Conservation (phyloP, 139 green algal species). For the Chlorella vulgaris region DNA sequence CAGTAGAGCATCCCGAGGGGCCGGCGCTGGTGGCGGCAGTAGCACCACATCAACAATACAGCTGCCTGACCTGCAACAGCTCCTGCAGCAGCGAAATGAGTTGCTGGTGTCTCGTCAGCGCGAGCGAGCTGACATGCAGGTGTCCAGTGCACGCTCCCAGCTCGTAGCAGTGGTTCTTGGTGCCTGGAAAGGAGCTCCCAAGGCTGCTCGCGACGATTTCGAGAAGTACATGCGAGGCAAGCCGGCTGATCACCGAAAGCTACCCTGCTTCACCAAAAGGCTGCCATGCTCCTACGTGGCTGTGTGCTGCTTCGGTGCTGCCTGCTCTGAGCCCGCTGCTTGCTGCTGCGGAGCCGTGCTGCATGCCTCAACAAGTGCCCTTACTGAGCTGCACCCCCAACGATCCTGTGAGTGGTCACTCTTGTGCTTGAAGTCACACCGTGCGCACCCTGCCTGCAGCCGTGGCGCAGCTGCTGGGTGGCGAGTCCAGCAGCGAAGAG, state of each 20-base stretch:
- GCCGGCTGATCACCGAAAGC: no score
- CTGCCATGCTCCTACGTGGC: no score
- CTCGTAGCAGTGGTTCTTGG: constrained; percentile 33
- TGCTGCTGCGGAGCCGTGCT: not conserved
- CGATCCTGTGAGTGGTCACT: no score
- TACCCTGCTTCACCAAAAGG: no score
- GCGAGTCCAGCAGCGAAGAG: constrained; percentile 30
- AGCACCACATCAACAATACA: constrained; percentile 24
- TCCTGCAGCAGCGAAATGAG: constrained; percentile 33
- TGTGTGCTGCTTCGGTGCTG: not conserved
- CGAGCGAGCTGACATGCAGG: constrained; percentile 11
- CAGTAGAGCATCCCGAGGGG: no score
- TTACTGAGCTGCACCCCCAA: no score
- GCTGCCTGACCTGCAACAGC: constrained; percentile 18
- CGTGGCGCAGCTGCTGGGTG: constrained; percentile 25
- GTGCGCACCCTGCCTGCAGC: constrained; percentile 6
- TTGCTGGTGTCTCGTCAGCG: constrained; percentile 24
- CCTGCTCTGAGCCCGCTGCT: not conserved
- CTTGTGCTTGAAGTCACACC: no score
- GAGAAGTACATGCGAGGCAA: constrained; percentile 58
- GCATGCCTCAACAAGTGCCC: not conserved
- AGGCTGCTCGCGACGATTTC: constrained; percentile 60
- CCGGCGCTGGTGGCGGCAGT: constrained; percentile 40
- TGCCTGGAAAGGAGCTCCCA: constrained; percentile 50
- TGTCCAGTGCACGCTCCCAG: constrained; percentile 9